These are phyloP conservation scores for Acer campestre DNA, from an alignment of 345 rosid genomes.

Conservation along the genomic window DNA sequence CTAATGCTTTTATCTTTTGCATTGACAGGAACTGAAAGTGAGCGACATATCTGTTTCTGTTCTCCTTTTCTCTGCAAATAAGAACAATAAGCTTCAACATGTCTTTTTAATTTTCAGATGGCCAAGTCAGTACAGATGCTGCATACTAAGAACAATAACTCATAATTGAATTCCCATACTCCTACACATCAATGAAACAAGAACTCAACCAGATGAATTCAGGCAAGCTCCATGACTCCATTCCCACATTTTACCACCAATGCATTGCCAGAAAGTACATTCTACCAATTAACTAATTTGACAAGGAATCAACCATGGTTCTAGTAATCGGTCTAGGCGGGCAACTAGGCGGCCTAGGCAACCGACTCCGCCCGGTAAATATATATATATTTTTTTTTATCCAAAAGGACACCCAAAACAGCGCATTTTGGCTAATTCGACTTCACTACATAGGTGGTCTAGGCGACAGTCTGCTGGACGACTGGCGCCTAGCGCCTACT, in stretches of 20 bases:
- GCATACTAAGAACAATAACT: not conserved
- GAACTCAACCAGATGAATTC: constrained; percentile 7
- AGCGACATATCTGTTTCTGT: constrained; percentile 55
- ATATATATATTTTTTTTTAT: too few relatives aligned
- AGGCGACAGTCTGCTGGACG: too few relatives aligned
- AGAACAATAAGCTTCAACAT: constrained; percentile 2
- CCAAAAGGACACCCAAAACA: too few relatives aligned
- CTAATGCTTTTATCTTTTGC: constrained; percentile 62
- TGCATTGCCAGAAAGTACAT: not conserved
- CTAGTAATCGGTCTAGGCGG: too few relatives aligned
- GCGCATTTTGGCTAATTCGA: too few relatives aligned
- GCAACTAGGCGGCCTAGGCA: too few relatives aligned
- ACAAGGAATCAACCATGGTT: not conserved
- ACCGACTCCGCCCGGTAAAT: too few relatives aligned
- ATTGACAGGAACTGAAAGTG: constrained; percentile 81
- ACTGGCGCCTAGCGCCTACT: too few relatives aligned
- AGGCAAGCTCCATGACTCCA: not conserved
- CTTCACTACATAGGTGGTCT: too few relatives aligned
- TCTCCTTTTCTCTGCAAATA: constrained; percentile 61
- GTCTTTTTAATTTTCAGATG: not conserved
- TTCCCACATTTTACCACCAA: not conserved
- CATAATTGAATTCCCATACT: not conserved
- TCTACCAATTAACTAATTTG: not conserved
- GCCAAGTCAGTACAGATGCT: not conserved
- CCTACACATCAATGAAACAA: constrained; percentile 4